Base-by-base conservation (phyloP, 164 flowering plant species). In the Vitis amurensis region DNA sequence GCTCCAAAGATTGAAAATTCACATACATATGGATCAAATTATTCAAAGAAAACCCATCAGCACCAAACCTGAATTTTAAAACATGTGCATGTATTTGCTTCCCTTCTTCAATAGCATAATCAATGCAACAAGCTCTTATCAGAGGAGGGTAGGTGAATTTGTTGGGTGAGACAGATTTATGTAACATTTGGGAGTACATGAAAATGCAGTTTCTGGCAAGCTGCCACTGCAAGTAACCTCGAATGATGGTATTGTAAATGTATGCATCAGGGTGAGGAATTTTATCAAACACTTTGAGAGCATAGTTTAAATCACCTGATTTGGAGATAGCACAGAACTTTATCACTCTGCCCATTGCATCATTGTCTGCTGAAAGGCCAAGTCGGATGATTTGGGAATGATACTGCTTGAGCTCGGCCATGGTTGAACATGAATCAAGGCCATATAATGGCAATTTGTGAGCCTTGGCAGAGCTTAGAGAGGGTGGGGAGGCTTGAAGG, bases 11-110 rank as follows among this genome's bases (percentile, higher is more conserved):
- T 19, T 31, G 68, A 69, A 83, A 81, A 49, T 50, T 76, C 60
- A 75, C 80, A 64, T 87, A 87, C 93, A 87, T 84, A 50, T 77
- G 81, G 68, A 87, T 81, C 83, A 89, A 71, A 74, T 75, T 82
- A 76, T 87, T 89, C 68, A 53, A 78, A 11, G 71, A 75, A 73
- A 73, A 78, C 56, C 66, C 67, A 70, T 87, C 84, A 0, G 58
- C 63, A 9, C 61, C 70, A 48, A 77, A 81, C 51, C 90, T 87
- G 29, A 78, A 66, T 61, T 87, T 87, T 0, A 85, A 17, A 29
- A 81, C 83, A 27, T 85, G 88, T 60, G 79, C 78, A 74, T 87
- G 90, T 1, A 85, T 50, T 66, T 84, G 85, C 31, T 58, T 75
- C 50, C 85, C 86, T 72, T 75, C 74, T 57, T 61, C 50, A 51